A percentile compares a stretch with the other conserved stretches of the same genome.
phyloP scores from a whole-genome alignment of 2,329 filamentous ascomycete species.

The Pestalotiopsis sp. region DNA sequence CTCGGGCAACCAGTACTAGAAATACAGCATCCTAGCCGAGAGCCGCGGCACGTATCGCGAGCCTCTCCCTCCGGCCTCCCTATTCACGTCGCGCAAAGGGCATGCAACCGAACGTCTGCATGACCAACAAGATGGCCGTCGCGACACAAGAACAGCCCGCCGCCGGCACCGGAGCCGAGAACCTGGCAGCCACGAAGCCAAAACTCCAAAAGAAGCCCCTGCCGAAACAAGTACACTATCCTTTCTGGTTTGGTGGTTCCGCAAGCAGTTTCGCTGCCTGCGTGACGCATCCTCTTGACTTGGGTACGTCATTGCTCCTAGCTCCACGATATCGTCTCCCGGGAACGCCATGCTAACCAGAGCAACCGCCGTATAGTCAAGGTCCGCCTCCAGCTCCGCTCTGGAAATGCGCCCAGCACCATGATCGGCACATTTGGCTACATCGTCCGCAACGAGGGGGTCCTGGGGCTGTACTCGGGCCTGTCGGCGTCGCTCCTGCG shows the following conservation, averaged over 20 bases:
- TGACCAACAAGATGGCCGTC: constrained; percentile 16
- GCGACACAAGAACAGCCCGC: constrained; percentile 19
- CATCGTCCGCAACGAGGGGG: constrained; percentile 74
- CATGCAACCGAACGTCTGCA: constrained; percentile 15
- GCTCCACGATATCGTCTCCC: background rate
- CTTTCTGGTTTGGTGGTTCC: constrained; percentile 96
- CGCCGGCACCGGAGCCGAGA: constrained; percentile 20
- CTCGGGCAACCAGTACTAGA: constrained; percentile 9
- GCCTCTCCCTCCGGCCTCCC: background rate
- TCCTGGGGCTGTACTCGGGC: constrained; percentile 85
- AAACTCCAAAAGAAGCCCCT: constrained; percentile 42
- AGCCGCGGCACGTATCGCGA: constrained; percentile 8
- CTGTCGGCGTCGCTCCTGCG: constrained; percentile 91
- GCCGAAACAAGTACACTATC: constrained; percentile 56
- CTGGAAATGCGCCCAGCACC: constrained; percentile 71
- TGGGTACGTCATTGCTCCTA: constrained; percentile 64
- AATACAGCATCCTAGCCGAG: constrained; percentile 11
- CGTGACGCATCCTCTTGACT: constrained; percentile 91
- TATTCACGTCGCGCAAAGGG: background rate
- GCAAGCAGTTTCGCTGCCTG: constrained; percentile 89
- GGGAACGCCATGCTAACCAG: background rate
- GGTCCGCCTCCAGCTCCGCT: constrained; percentile 84
- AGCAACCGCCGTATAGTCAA: constrained; percentile 48
- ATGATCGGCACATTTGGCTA: constrained; percentile 87
- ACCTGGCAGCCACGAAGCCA: constrained; percentile 5